Percentiles rank a stretch among this genome's conserved stretches.
phyloP scores from a whole-genome alignment of 139 green algal genomes.

The Raphidocelis subcapitata region DNA sequence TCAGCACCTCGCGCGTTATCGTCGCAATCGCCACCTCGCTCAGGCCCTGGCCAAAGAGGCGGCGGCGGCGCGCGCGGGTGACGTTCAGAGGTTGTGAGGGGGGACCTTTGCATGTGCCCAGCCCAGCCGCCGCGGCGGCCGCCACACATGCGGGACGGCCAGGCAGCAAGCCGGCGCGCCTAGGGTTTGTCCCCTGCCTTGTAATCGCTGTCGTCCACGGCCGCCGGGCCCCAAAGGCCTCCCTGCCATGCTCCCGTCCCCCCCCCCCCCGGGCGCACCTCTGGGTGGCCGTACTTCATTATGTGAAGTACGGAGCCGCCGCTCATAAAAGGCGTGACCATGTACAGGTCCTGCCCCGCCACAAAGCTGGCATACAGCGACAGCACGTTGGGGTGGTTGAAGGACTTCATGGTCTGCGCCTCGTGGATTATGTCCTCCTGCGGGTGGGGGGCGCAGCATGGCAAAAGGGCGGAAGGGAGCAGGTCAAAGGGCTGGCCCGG shows the following conservation, averaged over 20 bases:
- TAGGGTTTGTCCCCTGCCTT: no score
- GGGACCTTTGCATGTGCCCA: no score
- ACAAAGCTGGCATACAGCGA: constrained; percentile 93
- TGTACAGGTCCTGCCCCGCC: constrained; percentile 87
- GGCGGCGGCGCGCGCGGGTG: no score
- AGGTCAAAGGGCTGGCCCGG: neutral
- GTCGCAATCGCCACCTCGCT: constrained; percentile 92
- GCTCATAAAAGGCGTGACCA: constrained; percentile 89
- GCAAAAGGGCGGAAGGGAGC: neutral
- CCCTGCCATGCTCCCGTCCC: no score
- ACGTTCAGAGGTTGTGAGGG: no score
- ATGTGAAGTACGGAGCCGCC: constrained; percentile 85
- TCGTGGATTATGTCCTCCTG: constrained; percentile 96
- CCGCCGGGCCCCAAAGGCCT: no score
- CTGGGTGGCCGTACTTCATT: constrained; percentile 84
- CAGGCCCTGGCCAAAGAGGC: constrained; percentile 65
- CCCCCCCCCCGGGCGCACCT: constrained; percentile 39
- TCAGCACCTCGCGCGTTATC: constrained; percentile 91
- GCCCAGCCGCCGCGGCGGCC: no score
- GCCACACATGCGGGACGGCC: no score
- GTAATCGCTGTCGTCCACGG: no score
- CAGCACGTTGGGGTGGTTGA: constrained; percentile 96
- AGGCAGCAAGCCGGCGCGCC: no score
- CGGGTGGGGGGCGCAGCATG: neutral
- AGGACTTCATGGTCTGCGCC: constrained; percentile 92